Percentiles rank a stretch among this genome's conserved stretches.
These are phyloP conservation scores for Apophysomyces trapeziformis DNA, from an alignment of 371 early-diverging fungal genomes.

Conservation along the genomic window DNA sequence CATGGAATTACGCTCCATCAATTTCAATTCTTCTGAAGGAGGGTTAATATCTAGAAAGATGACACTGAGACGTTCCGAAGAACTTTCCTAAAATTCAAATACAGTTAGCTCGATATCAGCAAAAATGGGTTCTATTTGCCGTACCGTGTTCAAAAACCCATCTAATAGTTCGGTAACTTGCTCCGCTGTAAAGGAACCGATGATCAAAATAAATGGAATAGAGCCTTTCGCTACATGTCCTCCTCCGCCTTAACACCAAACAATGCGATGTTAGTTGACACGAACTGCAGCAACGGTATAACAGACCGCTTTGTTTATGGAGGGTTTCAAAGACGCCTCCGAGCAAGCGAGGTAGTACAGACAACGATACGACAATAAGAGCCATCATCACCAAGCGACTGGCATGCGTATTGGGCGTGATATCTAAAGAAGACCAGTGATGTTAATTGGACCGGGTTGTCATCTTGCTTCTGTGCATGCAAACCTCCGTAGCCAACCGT, in stretches of 20 bases:
- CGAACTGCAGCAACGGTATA: background rate
- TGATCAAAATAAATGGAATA: constrained; percentile 64
- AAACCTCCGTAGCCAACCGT: constrained; percentile 82
- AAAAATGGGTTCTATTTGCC: background rate
- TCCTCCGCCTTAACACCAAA: constrained; percentile 37
- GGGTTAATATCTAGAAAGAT: constrained; percentile 61
- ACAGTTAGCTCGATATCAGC: constrained; percentile 14
- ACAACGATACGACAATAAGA: constrained; percentile 69
- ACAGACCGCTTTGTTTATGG: constrained; percentile 49
- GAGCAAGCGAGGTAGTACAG: constrained; percentile 65
- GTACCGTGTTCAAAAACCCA: constrained; percentile 63
- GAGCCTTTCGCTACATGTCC: constrained; percentile 50
- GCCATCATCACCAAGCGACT: constrained; percentile 71
- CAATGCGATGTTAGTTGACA: background rate
- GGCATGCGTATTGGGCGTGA: constrained; percentile 64
- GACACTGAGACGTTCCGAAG: constrained; percentile 52
- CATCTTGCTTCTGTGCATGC: background rate
- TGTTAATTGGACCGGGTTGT: background rate
- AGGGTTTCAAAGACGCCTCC: constrained; percentile 62
- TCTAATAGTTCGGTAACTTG: constrained; percentile 64
- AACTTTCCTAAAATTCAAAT: constrained; percentile 35
- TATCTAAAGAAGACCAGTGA: constrained; percentile 44
- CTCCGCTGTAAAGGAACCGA: constrained; percentile 60
- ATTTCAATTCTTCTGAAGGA: constrained; percentile 56
- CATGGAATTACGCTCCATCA: constrained; percentile 46